Base-by-base conservation (phyloP, 169 alveolate genomes). In the Toxoplasma gondii region DNA sequence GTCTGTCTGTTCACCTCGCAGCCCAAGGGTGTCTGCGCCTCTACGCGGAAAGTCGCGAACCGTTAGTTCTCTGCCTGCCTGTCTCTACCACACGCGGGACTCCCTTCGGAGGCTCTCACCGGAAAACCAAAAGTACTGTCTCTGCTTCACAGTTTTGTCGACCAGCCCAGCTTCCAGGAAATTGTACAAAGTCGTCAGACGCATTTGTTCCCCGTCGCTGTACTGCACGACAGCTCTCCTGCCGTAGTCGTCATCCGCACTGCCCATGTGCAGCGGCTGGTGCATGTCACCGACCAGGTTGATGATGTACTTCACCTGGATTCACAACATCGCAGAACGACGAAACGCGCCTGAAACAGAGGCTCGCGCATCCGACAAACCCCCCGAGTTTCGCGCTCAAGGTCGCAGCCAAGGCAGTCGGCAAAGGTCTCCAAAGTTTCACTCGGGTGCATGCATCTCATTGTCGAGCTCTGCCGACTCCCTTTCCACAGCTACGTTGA, bases 281-380 rank as follows among this genome's bases (percentile, higher is more conserved):
- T 96, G 97, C 81, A 96, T 88, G 53, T 96, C 97, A 31, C 96
- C 97, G 70, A 96, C 90, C 36, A 96, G 69, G 84, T 96, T 96
- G 41, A 96, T 93, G 53, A 94, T 81, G 43, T 93, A 96, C 45
- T 94, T 94, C 53, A 96, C 96, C 87, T 91, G 80, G 10, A 49
- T 80, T 2, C 16, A 4, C 16, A 7, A 29, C 90, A 39, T 34
- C 87, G 39, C 87, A 27, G 43, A 78, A 27, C 19, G 90, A 78
- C 44, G 41, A 12, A 78, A 17, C 16, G 43, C 16, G 86, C 34
- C 16, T 17, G 22, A 78, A n/a, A 78, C 43, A 78, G 43, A 34
- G 41, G 86, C 41, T 78, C 86, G 22, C n/a, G n/a, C n/a, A n/a
- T n/a, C n/a, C n/a, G n/a, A n/a, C n/a, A n/a, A n/a, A n/a, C n/a